Percentiles rank a stretch among this genome's conserved stretches.
These are phyloP conservation scores for Ceratobasidium sp. DNA, from an alignment of 1,284 basidiomycete genomes.

Conservation along the genomic window DNA sequence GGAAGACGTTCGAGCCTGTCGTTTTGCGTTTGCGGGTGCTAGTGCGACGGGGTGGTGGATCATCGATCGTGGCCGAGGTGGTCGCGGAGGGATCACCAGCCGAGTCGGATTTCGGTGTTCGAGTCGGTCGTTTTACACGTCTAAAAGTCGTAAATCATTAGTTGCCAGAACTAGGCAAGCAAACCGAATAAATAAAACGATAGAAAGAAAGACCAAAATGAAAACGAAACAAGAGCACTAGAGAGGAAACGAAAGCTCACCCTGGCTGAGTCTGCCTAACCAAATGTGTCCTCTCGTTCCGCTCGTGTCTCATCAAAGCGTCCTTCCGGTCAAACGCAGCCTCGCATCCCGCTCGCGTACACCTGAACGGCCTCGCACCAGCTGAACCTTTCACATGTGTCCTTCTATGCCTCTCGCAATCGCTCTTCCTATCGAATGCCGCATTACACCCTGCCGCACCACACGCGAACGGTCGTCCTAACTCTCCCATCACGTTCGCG, in stretches of 20 bases:
- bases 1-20: neutral
- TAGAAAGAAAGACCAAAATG: too few relatives aligned
- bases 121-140: neutral
- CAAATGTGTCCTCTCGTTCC: conserved; percentile 15
- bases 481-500: neutral
- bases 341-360: neutral
- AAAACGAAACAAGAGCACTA: neutral
- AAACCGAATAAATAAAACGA: too few relatives aligned
- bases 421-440: conserved; percentile 25
- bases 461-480: conserved; percentile 17
- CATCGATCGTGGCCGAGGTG: neutral
- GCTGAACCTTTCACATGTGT: conserved; percentile 6
- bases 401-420: conserved; percentile 20
- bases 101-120: neutral
- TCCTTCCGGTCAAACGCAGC: conserved; percentile 27
- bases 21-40: conserved; percentile 1
- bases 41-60: neutral
- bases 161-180: too few relatives aligned
- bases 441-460: neutral
- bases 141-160: neutral
- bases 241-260: neutral
- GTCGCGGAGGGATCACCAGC: neutral
- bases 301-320: conserved; percentile 13
- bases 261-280: conserved; percentile 21
- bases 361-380: conserved; percentile 7